Evolutionary conservation across 371 early-diverging fungal species (phyloP), one percentile per base, ranked within the genome.

Genomic region (Entomophthora muscae): DNA sequence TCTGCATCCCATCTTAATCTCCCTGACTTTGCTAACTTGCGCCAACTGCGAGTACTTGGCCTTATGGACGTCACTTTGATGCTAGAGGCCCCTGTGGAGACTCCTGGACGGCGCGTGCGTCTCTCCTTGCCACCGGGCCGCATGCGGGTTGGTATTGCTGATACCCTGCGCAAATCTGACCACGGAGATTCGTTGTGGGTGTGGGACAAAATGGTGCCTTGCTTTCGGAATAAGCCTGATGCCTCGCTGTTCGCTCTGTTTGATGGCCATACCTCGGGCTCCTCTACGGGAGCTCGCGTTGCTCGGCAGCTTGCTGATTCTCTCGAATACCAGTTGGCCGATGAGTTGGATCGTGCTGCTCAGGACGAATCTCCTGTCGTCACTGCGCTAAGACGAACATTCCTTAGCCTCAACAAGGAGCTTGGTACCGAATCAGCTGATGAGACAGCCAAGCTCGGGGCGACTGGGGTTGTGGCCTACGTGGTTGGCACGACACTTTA

Each of bases 221-320:
- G 84, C 28, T 89, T 91, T 68, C 75, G 89, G 51, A 82, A 79
- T 56, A 72, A 78, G n/a, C 88, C 88, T 51, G 89, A 91, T 61
- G 91, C 91, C 63, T 85, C 86, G 51, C 64, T 94, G 3, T 93
- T 94, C 78, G 95, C 85, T 2, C 68, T 94, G 5, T 91, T 92
- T 72, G 90, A 91, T 66, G 89, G 85, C 0, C 75, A 83, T 33
- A 81, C 81, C 32, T 58, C 59, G 21, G 2, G 32, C 80, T 80
- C 21, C 70, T 71, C 17, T 71, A 75, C 58, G 65, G n/a, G 79
- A 83, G 1, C 79, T 78, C 57, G 75, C 76, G 30, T 87, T 28
- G 83, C 82, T 31, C 83, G 84, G 32, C 82, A 82, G 56, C 70
- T 91, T 21, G 83, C 83, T 64, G 90, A 91, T 61, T 72, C 77